Evolutionary conservation across 2,329 filamentous ascomycete genomes (phyloP).

Genomic region (Diaporthe destruens): DNA sequence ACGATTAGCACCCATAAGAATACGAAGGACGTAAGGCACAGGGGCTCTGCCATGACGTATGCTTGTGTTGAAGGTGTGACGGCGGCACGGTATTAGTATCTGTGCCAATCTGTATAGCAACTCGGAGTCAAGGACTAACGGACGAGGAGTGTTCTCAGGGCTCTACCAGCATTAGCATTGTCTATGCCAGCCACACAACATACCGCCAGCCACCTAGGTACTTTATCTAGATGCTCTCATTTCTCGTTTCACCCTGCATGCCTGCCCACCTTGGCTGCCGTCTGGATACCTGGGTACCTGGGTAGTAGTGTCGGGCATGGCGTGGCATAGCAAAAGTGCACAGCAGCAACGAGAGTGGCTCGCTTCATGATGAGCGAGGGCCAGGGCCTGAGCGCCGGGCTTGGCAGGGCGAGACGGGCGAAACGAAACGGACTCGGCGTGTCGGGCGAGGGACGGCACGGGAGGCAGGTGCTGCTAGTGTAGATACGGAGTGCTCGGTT

Average conservation of each 20-base stretch:
- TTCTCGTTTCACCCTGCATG: background rate
- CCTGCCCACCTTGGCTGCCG: background rate
- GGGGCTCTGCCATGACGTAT: too few species aligned
- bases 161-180: background rate
- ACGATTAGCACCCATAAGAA: too few species aligned
- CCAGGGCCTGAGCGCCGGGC: background rate
- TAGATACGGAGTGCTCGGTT: background rate
- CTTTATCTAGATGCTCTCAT: background rate
- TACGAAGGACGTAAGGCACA: too few species aligned
- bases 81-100: too few species aligned
- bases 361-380: background rate
- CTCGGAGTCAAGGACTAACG: background rate
- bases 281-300: fast-evolving
- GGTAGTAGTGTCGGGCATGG: too few species aligned
- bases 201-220: too few species aligned
- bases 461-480: background rate
- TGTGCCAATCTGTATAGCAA: too few species aligned
- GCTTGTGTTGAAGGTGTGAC: too few species aligned
- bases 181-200: too few species aligned
- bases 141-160: background rate
- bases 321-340: background rate
- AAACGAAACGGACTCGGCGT: constrained; percentile 13
- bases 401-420: background rate
- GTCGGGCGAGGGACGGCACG: constrained; percentile 13
- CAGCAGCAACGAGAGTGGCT: background rate